phyloP scores from a whole-genome alignment of 129 eudicot genomes.

The Pulicaria dysenterica region DNA sequence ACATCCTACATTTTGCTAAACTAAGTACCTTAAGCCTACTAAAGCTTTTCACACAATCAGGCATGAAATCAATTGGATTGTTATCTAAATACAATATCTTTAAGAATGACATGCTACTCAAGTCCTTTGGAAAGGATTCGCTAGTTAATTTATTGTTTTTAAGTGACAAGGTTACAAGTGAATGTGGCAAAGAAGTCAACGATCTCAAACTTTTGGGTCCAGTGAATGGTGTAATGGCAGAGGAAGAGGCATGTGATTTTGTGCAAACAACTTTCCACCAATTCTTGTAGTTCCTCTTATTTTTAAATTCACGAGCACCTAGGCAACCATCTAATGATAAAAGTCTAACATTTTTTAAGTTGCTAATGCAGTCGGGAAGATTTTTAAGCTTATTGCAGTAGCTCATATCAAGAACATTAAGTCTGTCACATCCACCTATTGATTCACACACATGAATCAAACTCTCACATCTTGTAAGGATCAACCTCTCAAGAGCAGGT shows the following conservation, averaged over 20 bases:
- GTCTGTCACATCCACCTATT: slow-evolving; percentile 11
- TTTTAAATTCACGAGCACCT: neutral
- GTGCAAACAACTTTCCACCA: neutral
- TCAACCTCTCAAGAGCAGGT: slow-evolving; percentile 21
- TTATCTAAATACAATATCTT: neutral
- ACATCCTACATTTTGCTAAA: neutral
- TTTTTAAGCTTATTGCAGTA: slow-evolving; percentile 20
- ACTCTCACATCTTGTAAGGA: slow-evolving; percentile 5
- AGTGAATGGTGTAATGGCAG: too few relatives aligned
- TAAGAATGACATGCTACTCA: neutral
- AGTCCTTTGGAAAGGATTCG: slow-evolving; percentile 18
- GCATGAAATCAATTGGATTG: slow-evolving; percentile 26
- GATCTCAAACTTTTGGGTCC: neutral
- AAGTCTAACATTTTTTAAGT: neutral
- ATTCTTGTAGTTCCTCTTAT: neutral
- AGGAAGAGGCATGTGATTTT: neutral
- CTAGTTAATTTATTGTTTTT: neutral
- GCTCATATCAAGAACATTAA: slow-evolving; percentile 18
- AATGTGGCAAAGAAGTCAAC: neutral
- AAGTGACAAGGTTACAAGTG: slow-evolving; percentile 23
- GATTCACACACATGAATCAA: slow-evolving; percentile 20
- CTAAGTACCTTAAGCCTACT: neutral
- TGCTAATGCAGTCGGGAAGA: slow-evolving; percentile 19
- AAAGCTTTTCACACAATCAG: slow-evolving; percentile 20
- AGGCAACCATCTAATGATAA: slow-evolving; percentile 18